Conservation (phyloP, 768 basidiomycete species). For the Cubamyces sp. region DNA sequence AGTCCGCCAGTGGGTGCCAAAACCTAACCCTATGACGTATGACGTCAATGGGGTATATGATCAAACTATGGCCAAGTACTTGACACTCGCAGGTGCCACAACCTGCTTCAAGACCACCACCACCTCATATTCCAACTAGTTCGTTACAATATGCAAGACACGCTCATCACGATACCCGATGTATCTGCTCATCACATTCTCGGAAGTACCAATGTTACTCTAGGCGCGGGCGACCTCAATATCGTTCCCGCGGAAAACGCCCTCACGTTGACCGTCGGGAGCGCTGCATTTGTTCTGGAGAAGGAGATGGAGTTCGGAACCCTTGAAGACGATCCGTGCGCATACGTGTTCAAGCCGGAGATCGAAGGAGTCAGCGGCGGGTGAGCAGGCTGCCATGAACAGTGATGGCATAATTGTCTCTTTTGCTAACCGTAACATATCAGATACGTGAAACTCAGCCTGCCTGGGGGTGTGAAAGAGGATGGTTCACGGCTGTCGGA, state of each 20-base stretch:
- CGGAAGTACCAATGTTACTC: constrained; percentile 23
- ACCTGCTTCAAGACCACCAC: not conserved
- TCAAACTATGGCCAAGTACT: no score
- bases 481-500: constrained; percentile 18
- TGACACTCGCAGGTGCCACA: not conserved
- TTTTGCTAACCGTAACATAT: no score
- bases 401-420: not conserved
- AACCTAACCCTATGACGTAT: not conserved
- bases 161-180: constrained; percentile 26
- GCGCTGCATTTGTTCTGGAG: constrained; percentile 27
- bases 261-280: constrained; percentile 26
- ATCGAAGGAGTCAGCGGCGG: constrained; percentile 27
- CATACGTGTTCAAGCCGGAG: constrained; percentile 31
- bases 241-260: constrained; percentile 13
- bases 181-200: constrained; percentile 30
- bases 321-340: constrained; percentile 23
- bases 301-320: constrained; percentile 29
- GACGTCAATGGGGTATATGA: not conserved
- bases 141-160: not conserved
- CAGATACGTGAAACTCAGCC: constrained; percentile 30
- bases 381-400: constrained; percentile 5
- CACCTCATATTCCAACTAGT: not conserved
- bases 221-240: constrained; percentile 31
- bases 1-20: no score
- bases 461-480: constrained; percentile 25